Percentiles rank a stretch among this genome's conserved stretches.
Evolutionary conservation across 73 alveolate genomes (phyloP).

Genomic region (Breviolum minutum): DNA sequence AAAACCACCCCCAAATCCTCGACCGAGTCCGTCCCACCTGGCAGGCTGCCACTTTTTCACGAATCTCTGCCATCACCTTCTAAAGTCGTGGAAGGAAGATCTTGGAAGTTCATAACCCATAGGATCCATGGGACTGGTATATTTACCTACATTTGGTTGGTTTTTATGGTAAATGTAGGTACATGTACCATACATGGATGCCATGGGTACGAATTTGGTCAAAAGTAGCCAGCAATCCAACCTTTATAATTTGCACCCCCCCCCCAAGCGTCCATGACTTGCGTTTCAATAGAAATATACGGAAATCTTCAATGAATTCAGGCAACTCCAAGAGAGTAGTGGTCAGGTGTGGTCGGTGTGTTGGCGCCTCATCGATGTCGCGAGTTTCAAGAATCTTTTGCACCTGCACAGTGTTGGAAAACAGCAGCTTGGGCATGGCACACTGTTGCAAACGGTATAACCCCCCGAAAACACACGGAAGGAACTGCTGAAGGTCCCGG

Average conservation of each 20-base stretch:
- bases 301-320: too few species aligned
- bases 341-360: not conserved
- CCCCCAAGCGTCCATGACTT: not conserved
- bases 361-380: conserved; percentile 42
- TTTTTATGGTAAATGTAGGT: too few species aligned
- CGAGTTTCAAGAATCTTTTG: conserved; percentile 53
- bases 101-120: not conserved
- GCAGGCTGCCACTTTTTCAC: conserved; percentile 80
- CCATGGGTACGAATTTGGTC: not conserved
- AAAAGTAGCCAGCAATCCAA: not conserved
- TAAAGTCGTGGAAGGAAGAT: not conserved
- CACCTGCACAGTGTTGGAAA: not conserved
- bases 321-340: not conserved
- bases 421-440: not conserved
- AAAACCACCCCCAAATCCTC: not conserved
- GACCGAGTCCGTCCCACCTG: not conserved
- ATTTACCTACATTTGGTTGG: too few species aligned
- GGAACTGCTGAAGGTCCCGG: not conserved
- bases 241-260: not conserved
- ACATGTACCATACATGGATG: too few species aligned
- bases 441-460: not conserved
- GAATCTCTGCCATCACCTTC: conserved; percentile 86
- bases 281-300: too few species aligned
- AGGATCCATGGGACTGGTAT: too few species aligned
- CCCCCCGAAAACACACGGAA: not conserved